Evolutionary conservation across 768 basidiomycete genomes (phyloP).

Genomic region (Ephemerocybe angulata): DNA sequence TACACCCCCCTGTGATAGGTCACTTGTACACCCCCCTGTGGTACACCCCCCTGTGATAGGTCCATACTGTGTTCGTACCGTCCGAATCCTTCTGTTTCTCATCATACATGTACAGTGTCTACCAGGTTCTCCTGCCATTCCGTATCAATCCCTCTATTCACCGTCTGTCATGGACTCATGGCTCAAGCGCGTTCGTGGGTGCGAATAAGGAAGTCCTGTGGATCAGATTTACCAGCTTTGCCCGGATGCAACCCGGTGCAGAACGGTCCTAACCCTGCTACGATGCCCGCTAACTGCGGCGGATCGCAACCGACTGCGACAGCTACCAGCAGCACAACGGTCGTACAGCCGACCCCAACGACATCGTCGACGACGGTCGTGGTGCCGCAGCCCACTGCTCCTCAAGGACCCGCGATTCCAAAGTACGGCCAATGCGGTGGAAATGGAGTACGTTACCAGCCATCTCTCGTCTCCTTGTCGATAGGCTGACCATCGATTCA

Average conservation of each 20-base stretch:
- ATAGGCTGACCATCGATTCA: background rate
- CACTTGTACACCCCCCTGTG: no score
- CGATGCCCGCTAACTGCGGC: constrained; percentile 3
- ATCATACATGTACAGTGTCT: no score
- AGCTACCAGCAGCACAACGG: background rate
- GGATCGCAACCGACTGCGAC: background rate
- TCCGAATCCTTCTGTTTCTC: no score
- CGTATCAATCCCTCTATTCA: no score
- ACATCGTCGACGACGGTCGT: background rate
- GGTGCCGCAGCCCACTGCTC: constrained; percentile 1
- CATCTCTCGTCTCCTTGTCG: background rate
- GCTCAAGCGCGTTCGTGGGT: no score
- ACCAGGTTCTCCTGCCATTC: no score
- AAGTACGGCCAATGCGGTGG: constrained; percentile 4
- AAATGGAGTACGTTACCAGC: background rate
- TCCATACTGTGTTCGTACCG: no score
- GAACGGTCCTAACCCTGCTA: constrained; percentile 7
- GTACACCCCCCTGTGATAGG: no score
- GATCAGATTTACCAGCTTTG: constrained; percentile 5
- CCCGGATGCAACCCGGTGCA: constrained; percentile 13
- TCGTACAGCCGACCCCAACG: background rate
- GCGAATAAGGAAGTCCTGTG: no score
- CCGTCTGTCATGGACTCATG: no score
- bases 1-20: no score
- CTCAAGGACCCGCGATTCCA: background rate